Percentiles rank a stretch among this genome's conserved stretches.
These are phyloP conservation scores for Warburgia ugandensis DNA, from an alignment of 164 flowering plant genomes.

Conservation along the genomic window DNA sequence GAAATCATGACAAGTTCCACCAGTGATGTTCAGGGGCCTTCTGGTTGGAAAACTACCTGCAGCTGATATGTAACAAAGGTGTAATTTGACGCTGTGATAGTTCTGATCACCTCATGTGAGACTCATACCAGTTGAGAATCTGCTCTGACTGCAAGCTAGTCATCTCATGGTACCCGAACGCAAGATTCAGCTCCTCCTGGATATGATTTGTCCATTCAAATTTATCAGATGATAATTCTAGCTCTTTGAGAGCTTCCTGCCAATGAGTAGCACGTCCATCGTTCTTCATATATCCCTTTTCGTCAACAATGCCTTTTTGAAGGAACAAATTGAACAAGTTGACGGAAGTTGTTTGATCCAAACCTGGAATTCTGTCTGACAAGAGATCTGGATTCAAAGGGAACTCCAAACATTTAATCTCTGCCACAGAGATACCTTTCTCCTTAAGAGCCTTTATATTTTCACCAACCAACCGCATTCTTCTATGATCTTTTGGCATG, in stretches of 20 bases:
- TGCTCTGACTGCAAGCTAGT: constrained; percentile 69
- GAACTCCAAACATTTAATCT: constrained; percentile 66
- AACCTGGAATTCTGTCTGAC: constrained; percentile 58
- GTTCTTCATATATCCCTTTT: constrained; percentile 60
- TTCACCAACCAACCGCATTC: constrained; percentile 36
- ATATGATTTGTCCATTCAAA: constrained; percentile 38
- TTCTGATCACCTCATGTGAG: constrained; percentile 42
- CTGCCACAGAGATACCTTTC: constrained; percentile 60
- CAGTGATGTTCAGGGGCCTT: too few relatives aligned
- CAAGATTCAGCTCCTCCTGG: constrained; percentile 85
- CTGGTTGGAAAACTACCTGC: too few relatives aligned
- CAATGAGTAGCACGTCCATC: constrained; percentile 70
- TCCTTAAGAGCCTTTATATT: constrained; percentile 35
- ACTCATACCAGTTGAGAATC: constrained; percentile 75
- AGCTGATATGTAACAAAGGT: too few relatives aligned
- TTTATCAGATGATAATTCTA: constrained; percentile 23
- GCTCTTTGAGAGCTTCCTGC: constrained; percentile 45
- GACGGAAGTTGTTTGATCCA: constrained; percentile 37
- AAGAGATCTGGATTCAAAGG: constrained; percentile 54
- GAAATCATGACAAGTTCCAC: too few relatives aligned
- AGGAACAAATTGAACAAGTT: constrained; percentile 45
- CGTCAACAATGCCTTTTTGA: constrained; percentile 55
- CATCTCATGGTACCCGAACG: constrained; percentile 87
- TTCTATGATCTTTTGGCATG: constrained; percentile 84
- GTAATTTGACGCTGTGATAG: too few relatives aligned